Base-by-base conservation (phyloP, 2,329 filamentous ascomycete genomes). In the Alternaria conjuncta region DNA sequence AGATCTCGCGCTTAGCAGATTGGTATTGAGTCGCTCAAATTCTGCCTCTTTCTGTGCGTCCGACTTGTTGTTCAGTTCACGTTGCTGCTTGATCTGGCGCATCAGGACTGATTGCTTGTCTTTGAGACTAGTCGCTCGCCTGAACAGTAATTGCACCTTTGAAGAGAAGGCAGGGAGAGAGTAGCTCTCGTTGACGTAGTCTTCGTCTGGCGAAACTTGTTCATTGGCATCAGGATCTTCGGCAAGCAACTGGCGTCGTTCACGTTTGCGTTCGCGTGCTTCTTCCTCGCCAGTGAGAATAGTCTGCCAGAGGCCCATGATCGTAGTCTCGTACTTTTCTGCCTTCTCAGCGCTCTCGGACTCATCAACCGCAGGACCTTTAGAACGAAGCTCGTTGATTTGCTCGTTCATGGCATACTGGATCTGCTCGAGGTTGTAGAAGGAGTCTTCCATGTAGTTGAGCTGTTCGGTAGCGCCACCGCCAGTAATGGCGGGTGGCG, bases 71-170 rank as follows among this genome's bases (percentile, higher is more conserved):
- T 97, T 97, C 61, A 97, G 86, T 75, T 97, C 93, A 62, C 94
- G 91, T 81, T 98, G 95, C 78, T 98, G 94, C 82, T 97, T 95
- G 74, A 97, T 95, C 78, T 98, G 94, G 46, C 94, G 89, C 74
- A 95, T 91, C 9, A 98, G 86, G 21, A 97, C 94, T 53, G 89
- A 88, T 77, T 97, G 96, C 77, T 98, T 94, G 71, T 97, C 92
- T 65, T 92, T 90, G 36, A 97, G 84, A 20, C 88, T 88, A 18
- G 90, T 91, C n/a, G 93, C 88, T 62, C 93, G 91, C 44, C 86
- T 85, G 75, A 94, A 93, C 5, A 97, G 83, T 82, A 89, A 91
- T 72, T 94, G 90, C 1, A 98, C 89, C 73, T 92, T 93, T 9
- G 87, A 84, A 15, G 89, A 90, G 78, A 98, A 96, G 20, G 90